A percentile compares a stretch with the other conserved stretches of the same genome.
phyloP scores from a whole-genome alignment of 371 early-diverging fungal genomes.

The Syncephalastrum sp. region DNA sequence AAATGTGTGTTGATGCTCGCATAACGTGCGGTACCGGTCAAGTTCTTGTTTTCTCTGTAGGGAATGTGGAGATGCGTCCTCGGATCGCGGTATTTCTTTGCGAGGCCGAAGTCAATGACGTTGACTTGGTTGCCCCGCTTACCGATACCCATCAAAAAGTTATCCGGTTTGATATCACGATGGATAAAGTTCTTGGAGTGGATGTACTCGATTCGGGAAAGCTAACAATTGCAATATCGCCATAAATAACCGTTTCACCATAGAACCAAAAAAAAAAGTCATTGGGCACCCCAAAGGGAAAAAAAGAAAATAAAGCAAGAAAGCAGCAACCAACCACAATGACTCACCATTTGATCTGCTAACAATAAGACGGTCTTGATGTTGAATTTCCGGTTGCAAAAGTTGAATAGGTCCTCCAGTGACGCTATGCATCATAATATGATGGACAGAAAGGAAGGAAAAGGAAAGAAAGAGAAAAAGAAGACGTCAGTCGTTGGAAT shows the following conservation, averaged over 20 bases:
- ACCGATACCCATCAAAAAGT: slow-evolving; percentile 98
- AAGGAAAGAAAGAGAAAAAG: not conserved
- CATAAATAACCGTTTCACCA: not conserved
- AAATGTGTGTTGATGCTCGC: slow-evolving; percentile 99
- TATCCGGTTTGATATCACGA: slow-evolving; percentile 95
- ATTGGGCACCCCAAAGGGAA: too few species aligned
- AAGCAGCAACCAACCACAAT: slow-evolving; percentile 2
- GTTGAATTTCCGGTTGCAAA: slow-evolving; percentile 95
- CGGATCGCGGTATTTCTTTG: slow-evolving; percentile 98
- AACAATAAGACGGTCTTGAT: slow-evolving; percentile 98
- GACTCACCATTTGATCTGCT: slow-evolving; percentile 95
- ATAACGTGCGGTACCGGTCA: slow-evolving; percentile 99
- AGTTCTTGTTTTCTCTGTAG: slow-evolving; percentile 96
- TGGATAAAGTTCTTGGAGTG: slow-evolving; percentile 73
- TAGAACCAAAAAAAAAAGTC: too few species aligned
- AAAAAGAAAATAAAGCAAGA: slow-evolving; percentile 7
- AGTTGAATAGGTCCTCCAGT: slow-evolving; percentile 98
- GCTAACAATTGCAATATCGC: slow-evolving; percentile 46
- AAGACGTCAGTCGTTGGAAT: not conserved
- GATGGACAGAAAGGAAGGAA: slow-evolving; percentile 1
- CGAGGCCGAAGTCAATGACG: slow-evolving; percentile 99
- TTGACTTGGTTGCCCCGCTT: slow-evolving; percentile 95
- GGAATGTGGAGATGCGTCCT: slow-evolving; percentile 97
- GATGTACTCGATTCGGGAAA: slow-evolving; percentile 95
- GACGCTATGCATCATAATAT: slow-evolving; percentile 43